Conservation (phyloP, 2,329 filamentous ascomycete genomes). For the Phaeosphaeriaceae sp. region DNA sequence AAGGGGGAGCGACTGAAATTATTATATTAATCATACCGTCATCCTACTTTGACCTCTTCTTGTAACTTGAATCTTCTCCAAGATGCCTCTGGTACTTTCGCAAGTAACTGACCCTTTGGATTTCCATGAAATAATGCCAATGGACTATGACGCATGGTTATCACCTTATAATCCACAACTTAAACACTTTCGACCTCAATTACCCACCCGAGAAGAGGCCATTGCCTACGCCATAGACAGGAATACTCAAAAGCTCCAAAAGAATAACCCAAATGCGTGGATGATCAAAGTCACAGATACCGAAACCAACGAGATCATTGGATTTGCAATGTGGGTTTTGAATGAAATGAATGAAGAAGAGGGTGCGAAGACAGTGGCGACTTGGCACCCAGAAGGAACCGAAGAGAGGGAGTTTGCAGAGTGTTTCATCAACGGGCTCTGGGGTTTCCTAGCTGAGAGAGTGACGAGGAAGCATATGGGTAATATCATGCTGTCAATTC, state of each 20-base stretch:
- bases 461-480: conserved; percentile 27
- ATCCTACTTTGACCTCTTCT: neutral
- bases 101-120: conserved; percentile 14
- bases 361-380: conserved; percentile 9
- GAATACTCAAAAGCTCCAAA: neutral
- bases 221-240: conserved; percentile 11
- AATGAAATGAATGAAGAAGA: conserved; percentile 18
- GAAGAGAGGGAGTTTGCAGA: conserved; percentile 33
- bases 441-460: conserved; percentile 23
- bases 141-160: conserved; percentile 29
- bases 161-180: conserved; percentile 33
- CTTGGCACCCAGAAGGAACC: conserved; percentile 28
- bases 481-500: neutral
- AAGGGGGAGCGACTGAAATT: neutral
- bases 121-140: conserved; percentile 19
- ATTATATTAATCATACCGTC: neutral
- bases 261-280: conserved; percentile 17
- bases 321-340: conserved; percentile 24
- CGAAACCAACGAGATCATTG: conserved; percentile 18
- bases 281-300: conserved; percentile 24
- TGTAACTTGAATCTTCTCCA: neutral
- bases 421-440: conserved; percentile 31
- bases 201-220: conserved; percentile 19
- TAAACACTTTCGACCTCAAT: conserved; percentile 30
- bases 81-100: conserved; percentile 20